These are phyloP conservation scores for Halteria grandinella DNA, from an alignment of 73 alveolate genomes.

Conservation along the genomic window DNA sequence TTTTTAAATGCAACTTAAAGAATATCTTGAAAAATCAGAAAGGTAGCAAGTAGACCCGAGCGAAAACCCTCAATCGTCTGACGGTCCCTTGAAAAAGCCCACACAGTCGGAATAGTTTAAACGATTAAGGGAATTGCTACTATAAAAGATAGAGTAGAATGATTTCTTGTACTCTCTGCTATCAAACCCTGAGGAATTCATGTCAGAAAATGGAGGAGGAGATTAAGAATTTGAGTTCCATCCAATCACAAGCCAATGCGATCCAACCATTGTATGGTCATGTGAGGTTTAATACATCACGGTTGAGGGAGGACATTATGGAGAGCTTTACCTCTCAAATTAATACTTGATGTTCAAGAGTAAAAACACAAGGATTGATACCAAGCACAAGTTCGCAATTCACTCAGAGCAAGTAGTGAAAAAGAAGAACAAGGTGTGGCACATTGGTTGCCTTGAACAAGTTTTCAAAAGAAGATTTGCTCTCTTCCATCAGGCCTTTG, in stretches of 20 bases:
- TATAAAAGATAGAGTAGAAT: conserved; percentile 13
- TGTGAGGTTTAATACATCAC: conserved; percentile 27
- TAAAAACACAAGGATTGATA: not conserved
- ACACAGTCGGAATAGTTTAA: conserved; percentile 6
- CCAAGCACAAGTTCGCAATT: too few relatives aligned
- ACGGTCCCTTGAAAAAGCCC: conserved; percentile 2
- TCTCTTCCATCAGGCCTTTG: conserved; percentile 52
- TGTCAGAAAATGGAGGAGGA: not conserved
- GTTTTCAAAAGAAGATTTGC: conserved; percentile 37
- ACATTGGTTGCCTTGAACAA: conserved; percentile 11
- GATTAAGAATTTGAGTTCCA: not conserved
- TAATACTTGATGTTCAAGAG: conserved; percentile 31
- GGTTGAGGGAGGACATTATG: conserved; percentile 44
- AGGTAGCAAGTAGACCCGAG: too few relatives aligned
- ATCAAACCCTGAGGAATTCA: conserved; percentile 7
- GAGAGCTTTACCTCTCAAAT: conserved; percentile 18
- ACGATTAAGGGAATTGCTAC: conserved; percentile 29
- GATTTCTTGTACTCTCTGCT: conserved; percentile 15
- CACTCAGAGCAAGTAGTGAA: not conserved
- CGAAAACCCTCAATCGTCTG: too few relatives aligned
- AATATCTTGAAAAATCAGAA: too few relatives aligned
- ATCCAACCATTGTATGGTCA: not conserved
- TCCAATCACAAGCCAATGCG: not conserved
- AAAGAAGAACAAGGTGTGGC: conserved; percentile 24
- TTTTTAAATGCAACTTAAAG: conserved; percentile 1